These are phyloP conservation scores for Penicillium sp. DNA, from an alignment of 2,329 filamentous ascomycete genomes.

Conservation along the genomic window DNA sequence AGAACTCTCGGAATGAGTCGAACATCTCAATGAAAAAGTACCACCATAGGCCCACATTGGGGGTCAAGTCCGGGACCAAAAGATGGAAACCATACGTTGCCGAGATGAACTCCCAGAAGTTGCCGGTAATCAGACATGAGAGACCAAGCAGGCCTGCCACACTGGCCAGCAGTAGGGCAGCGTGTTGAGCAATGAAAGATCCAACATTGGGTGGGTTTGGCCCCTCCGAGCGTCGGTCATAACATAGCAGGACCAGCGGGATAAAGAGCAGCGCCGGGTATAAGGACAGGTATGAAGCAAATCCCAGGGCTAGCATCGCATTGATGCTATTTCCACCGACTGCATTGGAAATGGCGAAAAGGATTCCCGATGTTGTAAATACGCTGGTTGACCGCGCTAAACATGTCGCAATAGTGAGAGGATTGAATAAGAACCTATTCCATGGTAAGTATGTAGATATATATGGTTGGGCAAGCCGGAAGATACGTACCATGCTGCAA, in stretches of 20 bases:
- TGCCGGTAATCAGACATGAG: slow-evolving; percentile 69
- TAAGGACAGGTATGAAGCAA: slow-evolving; percentile 87
- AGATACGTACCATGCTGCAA: slow-evolving; percentile 70
- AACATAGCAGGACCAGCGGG: slow-evolving; percentile 75
- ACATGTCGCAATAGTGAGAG: slow-evolving; percentile 87
- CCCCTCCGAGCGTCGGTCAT: slow-evolving; percentile 58
- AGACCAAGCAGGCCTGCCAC: slow-evolving; percentile 64
- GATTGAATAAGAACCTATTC: slow-evolving; percentile 85
- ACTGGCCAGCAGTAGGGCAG: slow-evolving; percentile 53
- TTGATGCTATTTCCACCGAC: slow-evolving; percentile 69
- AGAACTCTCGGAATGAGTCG: slow-evolving; percentile 95
- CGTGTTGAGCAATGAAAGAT: slow-evolving; percentile 56
- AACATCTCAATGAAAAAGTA: slow-evolving; percentile 99
- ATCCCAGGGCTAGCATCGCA: slow-evolving; percentile 77
- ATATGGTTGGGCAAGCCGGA: background rate
- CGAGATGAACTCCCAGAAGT: slow-evolving; percentile 81
- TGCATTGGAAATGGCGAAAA: slow-evolving; percentile 78
- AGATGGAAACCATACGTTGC: slow-evolving; percentile 94
- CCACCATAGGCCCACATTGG: slow-evolving; percentile 97
- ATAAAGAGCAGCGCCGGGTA: slow-evolving; percentile 86
- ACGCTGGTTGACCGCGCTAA: slow-evolving; percentile 84
- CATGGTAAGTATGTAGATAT: slow-evolving; percentile 8
- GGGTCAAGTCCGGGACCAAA: slow-evolving; percentile 84
- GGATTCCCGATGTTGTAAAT: slow-evolving; percentile 83
- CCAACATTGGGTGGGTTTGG: slow-evolving; percentile 30